Conservation (phyloP, 208 protist species). For the Acanthamoeba triangularis region DNA sequence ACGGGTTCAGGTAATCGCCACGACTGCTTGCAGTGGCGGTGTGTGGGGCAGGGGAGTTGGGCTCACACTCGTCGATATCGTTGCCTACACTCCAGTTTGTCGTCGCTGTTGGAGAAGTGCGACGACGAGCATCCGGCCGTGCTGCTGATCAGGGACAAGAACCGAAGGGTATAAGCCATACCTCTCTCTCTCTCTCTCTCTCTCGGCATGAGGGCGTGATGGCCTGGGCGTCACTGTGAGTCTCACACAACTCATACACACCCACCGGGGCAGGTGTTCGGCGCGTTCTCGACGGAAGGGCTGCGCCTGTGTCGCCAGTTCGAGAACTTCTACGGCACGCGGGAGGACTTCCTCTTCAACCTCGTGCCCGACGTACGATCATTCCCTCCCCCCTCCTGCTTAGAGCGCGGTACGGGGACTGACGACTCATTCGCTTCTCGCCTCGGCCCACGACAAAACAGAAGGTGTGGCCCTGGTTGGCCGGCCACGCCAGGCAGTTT, state of each 20-base stretch:
- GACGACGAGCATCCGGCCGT: background rate
- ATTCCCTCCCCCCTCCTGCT: too few relatives aligned
- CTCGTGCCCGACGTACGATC: background rate
- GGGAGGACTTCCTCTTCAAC: background rate
- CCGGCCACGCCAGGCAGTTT: constrained; percentile 8
- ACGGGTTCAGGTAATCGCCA: background rate
- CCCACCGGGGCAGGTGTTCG: background rate
- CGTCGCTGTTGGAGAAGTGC: background rate
- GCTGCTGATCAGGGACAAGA: background rate
- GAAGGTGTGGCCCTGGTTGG: background rate
- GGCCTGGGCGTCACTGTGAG: too few relatives aligned
- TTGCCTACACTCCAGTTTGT: background rate
- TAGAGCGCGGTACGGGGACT: too few relatives aligned
- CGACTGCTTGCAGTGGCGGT: too few relatives aligned
- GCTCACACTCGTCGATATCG: too few relatives aligned
- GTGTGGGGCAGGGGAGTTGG: too few relatives aligned
- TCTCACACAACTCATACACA: background rate
- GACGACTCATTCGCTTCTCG: background rate
- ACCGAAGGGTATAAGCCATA: background rate
- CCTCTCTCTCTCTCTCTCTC: background rate
- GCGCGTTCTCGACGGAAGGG: background rate
- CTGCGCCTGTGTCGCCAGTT: background rate
- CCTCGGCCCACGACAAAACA: background rate
- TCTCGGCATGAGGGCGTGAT: too few relatives aligned
- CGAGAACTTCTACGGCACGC: background rate